Conservation (phyloP, 179 eudicot species). For the Silene coronaria region DNA sequence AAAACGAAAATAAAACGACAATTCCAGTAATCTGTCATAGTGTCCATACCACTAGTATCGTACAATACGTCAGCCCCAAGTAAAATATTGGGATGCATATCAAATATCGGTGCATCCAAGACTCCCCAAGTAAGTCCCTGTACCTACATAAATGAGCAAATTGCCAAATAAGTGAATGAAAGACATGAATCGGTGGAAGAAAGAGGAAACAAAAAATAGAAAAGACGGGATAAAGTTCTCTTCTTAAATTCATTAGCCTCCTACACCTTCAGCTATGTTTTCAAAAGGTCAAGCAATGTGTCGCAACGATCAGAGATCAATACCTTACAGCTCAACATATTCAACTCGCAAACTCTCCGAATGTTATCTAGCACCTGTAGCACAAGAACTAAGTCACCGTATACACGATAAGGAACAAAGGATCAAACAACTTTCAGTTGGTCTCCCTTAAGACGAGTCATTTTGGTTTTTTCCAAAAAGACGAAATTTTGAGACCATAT, state of each 20-base stretch:
- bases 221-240: background rate
- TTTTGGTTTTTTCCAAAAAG: too few relatives aligned
- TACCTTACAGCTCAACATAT: constrained; percentile 60
- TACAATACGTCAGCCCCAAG: constrained; percentile 95
- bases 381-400: background rate
- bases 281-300: background rate
- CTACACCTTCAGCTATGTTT: background rate
- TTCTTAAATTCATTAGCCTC: background rate
- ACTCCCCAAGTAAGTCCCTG: constrained; percentile 81
- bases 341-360: constrained; percentile 54
- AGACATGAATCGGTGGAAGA: background rate
- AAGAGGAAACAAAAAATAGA: background rate
- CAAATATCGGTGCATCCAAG: constrained; percentile 68
- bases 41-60: constrained; percentile 54
- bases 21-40: background rate
- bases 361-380: constrained; percentile 80
- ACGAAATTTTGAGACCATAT: too few relatives aligned
- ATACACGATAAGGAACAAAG: background rate
- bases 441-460: too few relatives aligned
- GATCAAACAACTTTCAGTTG: too few relatives aligned
- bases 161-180: background rate
- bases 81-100: constrained; percentile 52
- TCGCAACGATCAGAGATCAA: background rate
- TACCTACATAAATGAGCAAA: constrained; percentile 40
- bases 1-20: background rate